These are phyloP conservation scores for Aciculosporium take DNA, from an alignment of 2,329 filamentous ascomycete species.

Conservation along the genomic window DNA sequence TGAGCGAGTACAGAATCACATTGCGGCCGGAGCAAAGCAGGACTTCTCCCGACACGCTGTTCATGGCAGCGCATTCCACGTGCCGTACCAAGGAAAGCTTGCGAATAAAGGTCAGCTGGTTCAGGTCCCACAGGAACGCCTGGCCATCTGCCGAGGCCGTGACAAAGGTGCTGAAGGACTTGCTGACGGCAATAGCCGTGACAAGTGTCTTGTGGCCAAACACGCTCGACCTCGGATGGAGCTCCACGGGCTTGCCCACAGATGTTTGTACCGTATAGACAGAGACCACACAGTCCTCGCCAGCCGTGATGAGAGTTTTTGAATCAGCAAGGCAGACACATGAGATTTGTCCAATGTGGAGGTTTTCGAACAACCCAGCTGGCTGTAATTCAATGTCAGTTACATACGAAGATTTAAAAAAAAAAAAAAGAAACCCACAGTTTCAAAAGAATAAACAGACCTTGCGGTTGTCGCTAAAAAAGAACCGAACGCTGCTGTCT, in stretches of 20 bases:
- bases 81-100: conserved; percentile 46
- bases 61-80: conserved; percentile 67
- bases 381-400: conserved; percentile 27
- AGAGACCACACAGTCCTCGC: conserved; percentile 81
- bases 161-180: conserved; percentile 76
- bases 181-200: conserved; percentile 67
- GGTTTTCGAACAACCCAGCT: conserved; percentile 80
- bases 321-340: conserved; percentile 76
- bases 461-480: conserved; percentile 68
- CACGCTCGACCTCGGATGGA: conserved; percentile 63
- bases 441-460: conserved; percentile 23
- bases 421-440: too few species aligned
- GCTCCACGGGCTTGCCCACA: conserved; percentile 56
- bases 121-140: conserved; percentile 86
- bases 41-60: conserved; percentile 83
- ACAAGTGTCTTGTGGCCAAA: conserved; percentile 85
- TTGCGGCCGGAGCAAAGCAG: conserved; percentile 66
- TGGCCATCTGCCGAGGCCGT: conserved; percentile 72
- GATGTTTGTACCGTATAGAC: conserved; percentile 60
- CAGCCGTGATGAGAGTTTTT: conserved; percentile 79
- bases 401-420: conserved; percentile 1
- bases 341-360: conserved; percentile 83
- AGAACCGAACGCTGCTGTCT: conserved; percentile 86
- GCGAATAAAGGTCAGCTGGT: conserved; percentile 73
- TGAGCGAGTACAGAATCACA: conserved; percentile 71